phyloP scores from a whole-genome alignment of 2,329 filamentous ascomycete genomes.

The Madurella mycetomatis region DNA sequence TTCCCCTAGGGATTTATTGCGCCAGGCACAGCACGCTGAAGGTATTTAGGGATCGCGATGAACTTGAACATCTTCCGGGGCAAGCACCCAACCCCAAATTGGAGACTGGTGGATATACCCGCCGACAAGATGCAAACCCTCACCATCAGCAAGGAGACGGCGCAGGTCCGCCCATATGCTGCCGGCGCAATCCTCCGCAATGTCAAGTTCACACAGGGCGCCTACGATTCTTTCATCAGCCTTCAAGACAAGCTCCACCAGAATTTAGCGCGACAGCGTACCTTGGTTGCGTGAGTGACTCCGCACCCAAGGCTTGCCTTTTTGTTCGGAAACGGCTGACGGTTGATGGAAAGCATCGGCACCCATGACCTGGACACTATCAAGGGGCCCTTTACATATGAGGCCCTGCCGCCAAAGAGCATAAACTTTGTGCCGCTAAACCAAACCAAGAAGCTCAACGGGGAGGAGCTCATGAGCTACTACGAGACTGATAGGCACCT shows the following conservation, averaged over 20 bases:
- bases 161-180: slow-evolving; percentile 78
- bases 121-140: slow-evolving; percentile 74
- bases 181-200: slow-evolving; percentile 85
- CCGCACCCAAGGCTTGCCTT: too few relatives aligned
- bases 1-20: background rate
- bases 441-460: slow-evolving; percentile 84
- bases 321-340: background rate
- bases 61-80: slow-evolving; percentile 94
- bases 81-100: slow-evolving; percentile 71
- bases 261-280: slow-evolving; percentile 88
- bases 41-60: slow-evolving; percentile 59
- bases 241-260: slow-evolving; percentile 98
- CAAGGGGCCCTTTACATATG: slow-evolving; percentile 93
- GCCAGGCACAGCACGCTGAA: background rate
- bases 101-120: slow-evolving; percentile 66
- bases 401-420: slow-evolving; percentile 84
- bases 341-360: slow-evolving; percentile 55
- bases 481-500: slow-evolving; percentile 95
- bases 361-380: slow-evolving; percentile 95
- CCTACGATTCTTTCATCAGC: slow-evolving; percentile 95
- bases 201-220: slow-evolving; percentile 83
- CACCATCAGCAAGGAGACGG: slow-evolving; percentile 70
- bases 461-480: slow-evolving; percentile 84
- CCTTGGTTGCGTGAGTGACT: slow-evolving; percentile 46
- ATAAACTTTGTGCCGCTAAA: slow-evolving; percentile 90